phyloP scores from a whole-genome alignment of 805 yeast genomes.

The Maudiozyma barnettii region DNA sequence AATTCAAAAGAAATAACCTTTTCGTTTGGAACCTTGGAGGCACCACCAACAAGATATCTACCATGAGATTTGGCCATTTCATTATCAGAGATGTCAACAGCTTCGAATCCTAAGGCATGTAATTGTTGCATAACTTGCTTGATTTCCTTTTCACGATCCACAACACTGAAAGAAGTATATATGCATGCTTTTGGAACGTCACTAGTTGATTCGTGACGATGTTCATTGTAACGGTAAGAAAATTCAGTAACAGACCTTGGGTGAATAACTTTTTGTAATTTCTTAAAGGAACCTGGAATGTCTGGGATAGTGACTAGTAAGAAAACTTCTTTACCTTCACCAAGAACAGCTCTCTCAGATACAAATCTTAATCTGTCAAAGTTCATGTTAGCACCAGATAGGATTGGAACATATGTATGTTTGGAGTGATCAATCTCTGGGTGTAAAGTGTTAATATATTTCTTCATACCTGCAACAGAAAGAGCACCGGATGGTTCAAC shows the following conservation, averaged over 20 bases:
- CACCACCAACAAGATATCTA: slow-evolving; percentile 92
- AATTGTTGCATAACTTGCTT: slow-evolving; percentile 51
- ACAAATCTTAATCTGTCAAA: slow-evolving; percentile 93
- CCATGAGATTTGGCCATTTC: slow-evolving; percentile 96
- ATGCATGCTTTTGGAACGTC: slow-evolving; percentile 56
- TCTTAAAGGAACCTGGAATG: slow-evolving; percentile 78
- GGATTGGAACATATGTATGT: slow-evolving; percentile 69
- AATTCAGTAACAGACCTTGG: slow-evolving; percentile 94
- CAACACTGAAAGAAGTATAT: slow-evolving; percentile 80
- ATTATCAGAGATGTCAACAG: slow-evolving; percentile 79
- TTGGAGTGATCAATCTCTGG: slow-evolving; percentile 63
- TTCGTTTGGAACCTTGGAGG: slow-evolving; percentile 63
- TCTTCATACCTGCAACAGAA: slow-evolving; percentile 88
- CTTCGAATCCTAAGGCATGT: slow-evolving; percentile 56
- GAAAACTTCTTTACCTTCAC: slow-evolving; percentile 95
- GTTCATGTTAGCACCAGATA: slow-evolving; percentile 97
- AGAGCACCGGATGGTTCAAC: slow-evolving; percentile 97
- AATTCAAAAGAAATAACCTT: slow-evolving; percentile 78
- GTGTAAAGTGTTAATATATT: slow-evolving; percentile 52
- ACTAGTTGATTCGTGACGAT: slow-evolving; percentile 27
- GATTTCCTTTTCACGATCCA: slow-evolving; percentile 66
- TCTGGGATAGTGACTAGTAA: slow-evolving; percentile 88
- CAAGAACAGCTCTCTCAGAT: slow-evolving; percentile 94
- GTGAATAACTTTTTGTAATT: slow-evolving; percentile 63
- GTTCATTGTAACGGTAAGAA: slow-evolving; percentile 64